Evolutionary conservation across 2,329 filamentous ascomycete species (phyloP).

Genomic region (Trichoderma afroharzianum): DNA sequence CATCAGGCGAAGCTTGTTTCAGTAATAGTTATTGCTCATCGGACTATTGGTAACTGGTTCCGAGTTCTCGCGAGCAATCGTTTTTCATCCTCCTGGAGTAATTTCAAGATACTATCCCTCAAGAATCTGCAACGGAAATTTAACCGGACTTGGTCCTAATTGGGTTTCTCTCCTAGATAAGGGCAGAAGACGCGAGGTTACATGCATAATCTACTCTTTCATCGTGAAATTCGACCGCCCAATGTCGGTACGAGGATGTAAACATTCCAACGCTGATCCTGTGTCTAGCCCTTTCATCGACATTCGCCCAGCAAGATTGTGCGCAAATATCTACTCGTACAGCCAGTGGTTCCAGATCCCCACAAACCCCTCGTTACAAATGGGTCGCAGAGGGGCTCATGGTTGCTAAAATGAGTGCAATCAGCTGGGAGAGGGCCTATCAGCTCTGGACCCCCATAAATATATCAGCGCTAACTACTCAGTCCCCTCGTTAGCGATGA

Average conservation of each 20-base stretch:
- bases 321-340: background rate
- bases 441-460: background rate
- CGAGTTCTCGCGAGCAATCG: background rate
- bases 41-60: background rate
- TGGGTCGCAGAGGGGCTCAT: background rate
- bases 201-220: background rate
- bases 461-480: slow-evolving; percentile 10
- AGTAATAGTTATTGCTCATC: background rate
- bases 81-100: background rate
- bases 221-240: background rate
- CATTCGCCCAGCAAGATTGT: background rate
- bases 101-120: background rate
- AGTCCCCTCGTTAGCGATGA: background rate
- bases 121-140: background rate
- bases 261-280: background rate
- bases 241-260: background rate
- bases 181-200: background rate
- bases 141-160: background rate
- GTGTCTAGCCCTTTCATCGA: background rate
- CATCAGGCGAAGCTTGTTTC: background rate
- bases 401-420: background rate
- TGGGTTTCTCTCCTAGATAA: background rate
- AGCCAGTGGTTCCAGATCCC: background rate
- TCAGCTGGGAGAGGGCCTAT: background rate
- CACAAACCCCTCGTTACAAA: background rate